Percentiles rank a stretch among this genome's conserved stretches.
Evolutionary conservation across 2,329 filamentous ascomycete species (phyloP).

Genomic region (Allantophomopsis lycopodina): DNA sequence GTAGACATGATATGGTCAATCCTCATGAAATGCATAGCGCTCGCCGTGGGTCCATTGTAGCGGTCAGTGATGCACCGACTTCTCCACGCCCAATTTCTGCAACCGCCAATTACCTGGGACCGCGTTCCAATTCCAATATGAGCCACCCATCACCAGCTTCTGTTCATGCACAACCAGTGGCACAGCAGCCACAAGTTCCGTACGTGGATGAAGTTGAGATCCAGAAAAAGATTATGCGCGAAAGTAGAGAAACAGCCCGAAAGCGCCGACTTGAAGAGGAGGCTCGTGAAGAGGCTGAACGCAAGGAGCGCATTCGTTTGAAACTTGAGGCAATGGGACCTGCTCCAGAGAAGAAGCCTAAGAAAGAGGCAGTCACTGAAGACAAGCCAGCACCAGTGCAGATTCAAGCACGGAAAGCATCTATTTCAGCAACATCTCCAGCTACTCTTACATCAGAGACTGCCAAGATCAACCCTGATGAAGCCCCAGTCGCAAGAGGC

Average conservation of each 20-base stretch:
- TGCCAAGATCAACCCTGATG: constrained; percentile 16
- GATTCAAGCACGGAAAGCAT: constrained; percentile 13
- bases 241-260: constrained; percentile 55
- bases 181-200: constrained; percentile 15
- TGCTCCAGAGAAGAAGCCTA: constrained; percentile 43
- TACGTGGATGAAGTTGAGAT: constrained; percentile 39
- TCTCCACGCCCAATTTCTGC: constrained; percentile 24
- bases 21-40: constrained; percentile 23
- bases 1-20: constrained; percentile 15
- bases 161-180: constrained; percentile 14
- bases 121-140: constrained; percentile 20
- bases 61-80: constrained; percentile 33
- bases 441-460: constrained; percentile 5
- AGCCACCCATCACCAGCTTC: constrained; percentile 19
- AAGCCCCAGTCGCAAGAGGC: no score
- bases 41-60: constrained; percentile 34
- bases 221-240: constrained; percentile 61
- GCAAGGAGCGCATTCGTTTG: constrained; percentile 54
- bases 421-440: constrained; percentile 1
- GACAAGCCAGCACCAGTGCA: constrained; percentile 23
- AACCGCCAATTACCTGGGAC: constrained; percentile 21
- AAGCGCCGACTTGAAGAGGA: constrained; percentile 56
- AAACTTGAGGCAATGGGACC: constrained; percentile 61
- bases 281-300: constrained; percentile 58
- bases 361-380: constrained; percentile 35